Conservation (phyloP, 1,284 basidiomycete species). For the Amylostereum areolatum region DNA sequence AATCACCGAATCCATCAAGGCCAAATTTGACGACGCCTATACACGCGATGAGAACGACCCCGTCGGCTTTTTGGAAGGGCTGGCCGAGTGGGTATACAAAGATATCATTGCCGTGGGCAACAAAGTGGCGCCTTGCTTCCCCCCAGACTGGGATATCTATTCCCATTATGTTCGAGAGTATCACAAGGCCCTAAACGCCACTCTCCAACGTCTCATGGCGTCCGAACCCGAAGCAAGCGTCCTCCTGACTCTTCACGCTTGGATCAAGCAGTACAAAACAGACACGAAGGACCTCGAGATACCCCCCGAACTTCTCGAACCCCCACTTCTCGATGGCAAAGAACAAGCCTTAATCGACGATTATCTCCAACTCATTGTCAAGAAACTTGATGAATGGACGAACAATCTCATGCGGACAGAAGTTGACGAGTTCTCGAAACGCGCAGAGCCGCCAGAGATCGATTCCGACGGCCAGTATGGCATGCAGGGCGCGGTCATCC, state of each 20-base stretch:
- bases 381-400: slow-evolving; percentile 97
- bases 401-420: slow-evolving; percentile 92
- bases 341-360: slow-evolving; percentile 94
- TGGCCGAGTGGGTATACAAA: slow-evolving; percentile 86
- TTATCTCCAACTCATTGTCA: slow-evolving; percentile 89
- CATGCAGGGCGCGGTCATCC: slow-evolving; percentile 87
- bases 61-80: slow-evolving; percentile 68
- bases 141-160: slow-evolving; percentile 87
- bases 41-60: slow-evolving; percentile 59
- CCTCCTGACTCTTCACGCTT: slow-evolving; percentile 83
- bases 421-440: slow-evolving; percentile 76
- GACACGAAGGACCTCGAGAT: slow-evolving; percentile 93
- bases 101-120: slow-evolving; percentile 89
- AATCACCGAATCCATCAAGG: slow-evolving; percentile 74
- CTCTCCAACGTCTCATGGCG: slow-evolving; percentile 67
- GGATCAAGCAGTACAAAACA: slow-evolving; percentile 93
- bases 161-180: slow-evolving; percentile 85
- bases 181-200: slow-evolving; percentile 82
- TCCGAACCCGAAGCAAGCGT: slow-evolving; percentile 83
- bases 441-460: slow-evolving; percentile 83
- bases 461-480: slow-evolving; percentile 89
- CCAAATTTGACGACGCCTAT: slow-evolving; percentile 70
- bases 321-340: slow-evolving; percentile 88
- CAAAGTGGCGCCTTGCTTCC: slow-evolving; percentile 87
- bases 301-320: slow-evolving; percentile 76